These are phyloP conservation scores for Talaromyces trachyspermus DNA, from an alignment of 495 filamentous ascomycete species.

Conservation along the genomic window DNA sequence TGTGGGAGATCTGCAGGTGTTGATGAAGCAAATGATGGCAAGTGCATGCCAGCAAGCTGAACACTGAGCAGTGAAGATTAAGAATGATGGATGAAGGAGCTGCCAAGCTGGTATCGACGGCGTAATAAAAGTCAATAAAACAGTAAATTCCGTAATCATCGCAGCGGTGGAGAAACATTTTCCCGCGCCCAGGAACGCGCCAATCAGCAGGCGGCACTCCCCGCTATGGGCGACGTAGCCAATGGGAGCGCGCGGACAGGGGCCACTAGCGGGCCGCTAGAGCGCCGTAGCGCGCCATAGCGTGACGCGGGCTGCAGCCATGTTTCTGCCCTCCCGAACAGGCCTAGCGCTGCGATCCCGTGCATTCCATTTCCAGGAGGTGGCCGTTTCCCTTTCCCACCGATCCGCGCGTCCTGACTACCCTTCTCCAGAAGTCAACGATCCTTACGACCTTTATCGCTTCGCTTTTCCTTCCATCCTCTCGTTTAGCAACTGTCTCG, in stretches of 20 bases:
- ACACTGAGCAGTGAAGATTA: too few relatives aligned
- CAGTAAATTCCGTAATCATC: too few relatives aligned
- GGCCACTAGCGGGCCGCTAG: constrained; percentile 11
- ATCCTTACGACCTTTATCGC: not conserved
- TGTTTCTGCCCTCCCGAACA: constrained; percentile 3
- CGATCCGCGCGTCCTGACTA: constrained; percentile 1
- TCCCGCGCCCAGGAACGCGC: not conserved
- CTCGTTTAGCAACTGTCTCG: constrained; percentile 3
- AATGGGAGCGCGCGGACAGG: not conserved
- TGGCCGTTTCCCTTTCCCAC: not conserved
- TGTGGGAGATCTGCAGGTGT: too few relatives aligned
- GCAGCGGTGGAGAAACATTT: not conserved
- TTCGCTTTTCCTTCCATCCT: not conserved
- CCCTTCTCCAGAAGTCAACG: constrained; percentile 1
- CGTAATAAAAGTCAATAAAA: constrained; percentile 5
- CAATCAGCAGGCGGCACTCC: too few relatives aligned
- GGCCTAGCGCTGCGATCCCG: not conserved
- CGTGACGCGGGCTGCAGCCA: constrained; percentile 1
- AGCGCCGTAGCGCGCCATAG: not conserved
- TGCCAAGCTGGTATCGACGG: not conserved
- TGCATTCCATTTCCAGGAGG: not conserved
- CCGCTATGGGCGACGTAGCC: not conserved
- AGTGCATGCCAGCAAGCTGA: too few relatives aligned
- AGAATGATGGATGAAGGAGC: too few relatives aligned
- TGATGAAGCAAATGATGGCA: too few relatives aligned